Percentiles rank a stretch among this genome's conserved stretches.
phyloP scores from a whole-genome alignment of 2,329 filamentous ascomycete species.

The Microdochium trichocladiopsis region DNA sequence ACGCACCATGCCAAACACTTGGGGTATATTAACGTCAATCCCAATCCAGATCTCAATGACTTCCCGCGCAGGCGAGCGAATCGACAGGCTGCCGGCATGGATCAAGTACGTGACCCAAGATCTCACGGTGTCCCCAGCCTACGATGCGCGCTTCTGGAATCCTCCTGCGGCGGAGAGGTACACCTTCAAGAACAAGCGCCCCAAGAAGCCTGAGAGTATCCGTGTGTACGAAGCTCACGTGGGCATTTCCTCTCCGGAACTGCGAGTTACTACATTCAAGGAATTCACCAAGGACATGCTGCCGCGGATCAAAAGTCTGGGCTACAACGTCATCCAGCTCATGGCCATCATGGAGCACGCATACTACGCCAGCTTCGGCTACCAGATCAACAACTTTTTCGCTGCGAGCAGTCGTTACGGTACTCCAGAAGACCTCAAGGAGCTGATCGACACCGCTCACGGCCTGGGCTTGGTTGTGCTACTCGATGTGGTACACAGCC shows the following conservation, averaged over 20 bases:
- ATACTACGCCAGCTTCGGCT: constrained; percentile 98
- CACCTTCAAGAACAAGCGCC: constrained; percentile 74
- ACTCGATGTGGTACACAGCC: constrained; percentile 93
- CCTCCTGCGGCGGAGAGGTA: constrained; percentile 72
- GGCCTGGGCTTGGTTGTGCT: constrained; percentile 84
- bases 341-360: constrained; percentile 99
- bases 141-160: constrained; percentile 97
- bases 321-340: constrained; percentile 95
- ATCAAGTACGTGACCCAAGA: constrained; percentile 97
- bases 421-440: constrained; percentile 87
- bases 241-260: constrained; percentile 89
- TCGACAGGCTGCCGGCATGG: constrained; percentile 90
- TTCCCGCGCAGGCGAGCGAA: constrained; percentile 68
- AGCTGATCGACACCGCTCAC: constrained; percentile 92
- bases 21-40: neutral
- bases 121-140: constrained; percentile 78
- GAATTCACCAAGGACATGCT: constrained; percentile 93
- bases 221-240: constrained; percentile 99
- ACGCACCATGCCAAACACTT: neutral
- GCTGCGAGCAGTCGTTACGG: constrained; percentile 95
- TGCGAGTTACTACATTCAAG: constrained; percentile 87
- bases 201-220: constrained; percentile 76
- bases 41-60: constrained; percentile 70
- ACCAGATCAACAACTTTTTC: constrained; percentile 98
- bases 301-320: constrained; percentile 79